Evolutionary conservation across 306 rosid genomes (phyloP).

Genomic region (Rosa chinensis): DNA sequence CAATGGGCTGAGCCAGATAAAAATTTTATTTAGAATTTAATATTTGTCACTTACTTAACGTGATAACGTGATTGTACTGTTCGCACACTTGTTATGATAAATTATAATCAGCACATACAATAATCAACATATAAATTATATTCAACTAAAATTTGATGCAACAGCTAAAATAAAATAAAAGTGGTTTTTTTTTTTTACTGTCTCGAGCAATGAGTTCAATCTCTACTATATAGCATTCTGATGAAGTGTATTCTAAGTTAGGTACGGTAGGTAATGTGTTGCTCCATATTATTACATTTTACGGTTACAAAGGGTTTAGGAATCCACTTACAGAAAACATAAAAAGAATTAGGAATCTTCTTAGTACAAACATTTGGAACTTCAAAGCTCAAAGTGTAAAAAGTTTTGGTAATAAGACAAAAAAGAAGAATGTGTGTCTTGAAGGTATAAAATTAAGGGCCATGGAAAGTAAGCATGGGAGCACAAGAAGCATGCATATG

Average conservation of each 20-base stretch:
- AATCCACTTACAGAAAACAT: not conserved
- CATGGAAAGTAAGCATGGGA: constrained; percentile 50
- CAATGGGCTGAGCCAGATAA: no score
- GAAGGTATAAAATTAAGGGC: constrained; percentile 28
- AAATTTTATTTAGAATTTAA: no score
- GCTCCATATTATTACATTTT: not conserved
- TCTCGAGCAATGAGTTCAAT: constrained; percentile 41
- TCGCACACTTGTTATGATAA: no score
- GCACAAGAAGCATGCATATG: constrained; percentile 37
- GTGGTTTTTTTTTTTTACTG: not conserved
- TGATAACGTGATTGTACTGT: no score
- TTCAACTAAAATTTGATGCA: no score
- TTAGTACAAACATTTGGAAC: constrained; percentile 42
- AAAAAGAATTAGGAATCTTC: constrained; percentile 13
- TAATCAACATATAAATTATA: no score
- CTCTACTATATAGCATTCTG: constrained; percentile 22
- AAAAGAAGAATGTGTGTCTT: constrained; percentile 29
- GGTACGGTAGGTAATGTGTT: not conserved
- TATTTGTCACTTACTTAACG: no score
- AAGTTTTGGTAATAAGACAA: constrained; percentile 30
- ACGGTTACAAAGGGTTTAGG: not conserved
- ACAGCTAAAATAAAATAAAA: no score
- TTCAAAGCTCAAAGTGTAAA: constrained; percentile 41
- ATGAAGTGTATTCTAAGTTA: constrained; percentile 2
- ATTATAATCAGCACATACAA: not conserved